These are phyloP conservation scores for Xerocomus spinulosus DNA, from an alignment of 768 basidiomycete species.

Conservation along the genomic window DNA sequence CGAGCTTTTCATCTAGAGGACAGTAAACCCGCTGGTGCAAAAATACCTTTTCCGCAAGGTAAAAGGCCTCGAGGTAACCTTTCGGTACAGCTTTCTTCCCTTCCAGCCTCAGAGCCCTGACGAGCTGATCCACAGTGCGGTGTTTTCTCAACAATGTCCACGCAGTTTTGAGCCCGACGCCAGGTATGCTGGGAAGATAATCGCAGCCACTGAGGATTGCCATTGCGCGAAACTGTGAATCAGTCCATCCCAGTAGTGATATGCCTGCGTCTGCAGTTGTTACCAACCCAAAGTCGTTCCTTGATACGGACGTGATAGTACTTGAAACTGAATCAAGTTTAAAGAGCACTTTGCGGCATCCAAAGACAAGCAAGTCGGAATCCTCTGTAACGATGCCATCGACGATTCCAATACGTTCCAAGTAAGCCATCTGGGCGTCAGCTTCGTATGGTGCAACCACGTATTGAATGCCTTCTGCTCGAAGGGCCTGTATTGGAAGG, in stretches of 20 bases:
- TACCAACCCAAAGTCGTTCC: slow-evolving; percentile 62
- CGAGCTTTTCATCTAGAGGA: slow-evolving; percentile 58
- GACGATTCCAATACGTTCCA: slow-evolving; percentile 77
- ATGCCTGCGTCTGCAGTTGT: slow-evolving; percentile 50
- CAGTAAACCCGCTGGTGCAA: slow-evolving; percentile 90
- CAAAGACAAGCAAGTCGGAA: slow-evolving; percentile 95
- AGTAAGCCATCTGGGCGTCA: slow-evolving; percentile 91
- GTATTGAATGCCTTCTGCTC: slow-evolving; percentile 74
- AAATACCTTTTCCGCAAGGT: slow-evolving; percentile 86
- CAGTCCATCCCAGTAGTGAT: slow-evolving; percentile 85
- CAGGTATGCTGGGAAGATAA: slow-evolving; percentile 85
- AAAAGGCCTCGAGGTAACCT: slow-evolving; percentile 71
- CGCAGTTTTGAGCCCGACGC: slow-evolving; percentile 93
- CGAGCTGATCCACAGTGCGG: slow-evolving; percentile 80
- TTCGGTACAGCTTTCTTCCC: slow-evolving; percentile 79
- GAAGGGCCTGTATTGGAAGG: slow-evolving; percentile 60
- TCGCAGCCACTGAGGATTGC: slow-evolving; percentile 92
- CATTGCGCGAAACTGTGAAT: slow-evolving; percentile 88
- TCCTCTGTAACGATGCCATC: slow-evolving; percentile 96
- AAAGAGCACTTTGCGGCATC: slow-evolving; percentile 89
- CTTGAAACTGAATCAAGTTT: slow-evolving; percentile 73
- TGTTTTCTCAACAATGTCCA: slow-evolving; percentile 75
- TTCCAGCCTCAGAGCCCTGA: slow-evolving; percentile 71
- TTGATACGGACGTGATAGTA: slow-evolving; percentile 63
- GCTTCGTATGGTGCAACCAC: slow-evolving; percentile 98